Conservation (phyloP, 352 stramenopile species). For the Elongisporangium anandrum region DNA sequence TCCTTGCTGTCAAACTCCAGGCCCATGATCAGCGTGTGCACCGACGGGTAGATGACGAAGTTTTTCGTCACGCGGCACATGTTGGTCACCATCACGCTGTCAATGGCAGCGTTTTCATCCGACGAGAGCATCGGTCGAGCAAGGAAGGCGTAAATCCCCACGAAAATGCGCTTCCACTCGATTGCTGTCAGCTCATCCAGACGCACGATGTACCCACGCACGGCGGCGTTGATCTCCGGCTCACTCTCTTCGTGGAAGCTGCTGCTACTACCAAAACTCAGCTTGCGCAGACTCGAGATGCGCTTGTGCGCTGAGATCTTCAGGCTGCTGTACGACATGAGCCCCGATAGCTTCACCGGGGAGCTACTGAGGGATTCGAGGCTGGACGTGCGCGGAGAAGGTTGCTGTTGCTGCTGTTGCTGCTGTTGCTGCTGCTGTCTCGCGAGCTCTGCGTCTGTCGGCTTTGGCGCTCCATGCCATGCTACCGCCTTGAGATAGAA, state of each 20-base stretch:
- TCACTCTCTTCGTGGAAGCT: slow-evolving; percentile 30
- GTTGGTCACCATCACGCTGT: slow-evolving; percentile 57
- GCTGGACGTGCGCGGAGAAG: not conserved
- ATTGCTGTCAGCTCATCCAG: slow-evolving; percentile 58
- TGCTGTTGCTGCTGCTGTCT: slow-evolving; percentile 6
- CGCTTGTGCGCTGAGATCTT: not conserved
- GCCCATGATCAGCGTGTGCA: slow-evolving; percentile 49
- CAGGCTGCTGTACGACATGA: not conserved
- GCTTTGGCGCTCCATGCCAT: slow-evolving; percentile 59
- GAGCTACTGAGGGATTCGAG: not conserved
- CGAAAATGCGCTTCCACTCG: slow-evolving; percentile 76
- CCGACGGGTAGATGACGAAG: slow-evolving; percentile 58
- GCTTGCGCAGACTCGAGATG: not conserved
- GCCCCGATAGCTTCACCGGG: not conserved
- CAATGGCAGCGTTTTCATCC: slow-evolving; percentile 26
- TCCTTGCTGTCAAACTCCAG: slow-evolving; percentile 26
- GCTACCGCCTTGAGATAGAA: slow-evolving; percentile 75
- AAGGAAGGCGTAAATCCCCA: slow-evolving; percentile 50
- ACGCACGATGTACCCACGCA: slow-evolving; percentile 58
- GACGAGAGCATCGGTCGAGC: slow-evolving; percentile 12
- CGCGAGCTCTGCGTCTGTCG: slow-evolving; percentile 3
- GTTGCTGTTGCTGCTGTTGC: not conserved
- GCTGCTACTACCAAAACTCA: slow-evolving; percentile 2
- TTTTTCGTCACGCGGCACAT: slow-evolving; percentile 71
- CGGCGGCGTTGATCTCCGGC: slow-evolving; percentile 17